These are phyloP conservation scores for Termitomyces sp. DNA, from an alignment of 768 basidiomycete genomes.

Conservation along the genomic window DNA sequence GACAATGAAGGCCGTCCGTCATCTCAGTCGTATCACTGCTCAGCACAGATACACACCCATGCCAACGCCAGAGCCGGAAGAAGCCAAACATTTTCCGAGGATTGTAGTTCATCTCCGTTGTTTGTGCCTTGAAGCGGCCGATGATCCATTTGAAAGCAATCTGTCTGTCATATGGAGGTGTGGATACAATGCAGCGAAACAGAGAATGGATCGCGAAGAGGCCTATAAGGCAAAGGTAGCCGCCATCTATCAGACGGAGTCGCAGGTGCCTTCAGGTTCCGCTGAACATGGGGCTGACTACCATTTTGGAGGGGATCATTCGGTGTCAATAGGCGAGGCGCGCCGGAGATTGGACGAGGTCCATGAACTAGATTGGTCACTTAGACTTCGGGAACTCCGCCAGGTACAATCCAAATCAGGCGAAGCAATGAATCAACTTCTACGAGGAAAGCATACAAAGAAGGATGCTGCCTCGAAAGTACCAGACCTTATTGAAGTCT, in stretches of 20 bases:
- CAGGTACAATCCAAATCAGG: conserved; percentile 48
- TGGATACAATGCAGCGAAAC: conserved; percentile 65
- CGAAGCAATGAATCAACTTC: conserved; percentile 35
- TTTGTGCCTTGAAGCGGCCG: conserved; percentile 72
- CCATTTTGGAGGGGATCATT: conserved; percentile 58
- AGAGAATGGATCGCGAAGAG: conserved; percentile 68
- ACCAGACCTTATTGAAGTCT: conserved; percentile 39
- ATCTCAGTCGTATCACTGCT: conserved; percentile 54
- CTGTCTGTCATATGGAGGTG: conserved; percentile 71
- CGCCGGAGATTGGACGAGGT: conserved; percentile 59
- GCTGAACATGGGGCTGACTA: conserved; percentile 42
- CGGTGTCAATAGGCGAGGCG: conserved; percentile 69
- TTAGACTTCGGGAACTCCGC: conserved; percentile 42
- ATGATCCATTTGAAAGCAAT: conserved; percentile 78
- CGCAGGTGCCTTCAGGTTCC: conserved; percentile 18
- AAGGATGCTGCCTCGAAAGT: conserved; percentile 22
- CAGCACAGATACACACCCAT: conserved; percentile 47
- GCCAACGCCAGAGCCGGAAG: conserved; percentile 63
- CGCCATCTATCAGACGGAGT: conserved; percentile 47
- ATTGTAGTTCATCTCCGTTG: conserved; percentile 53
- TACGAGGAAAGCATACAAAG: conserved; percentile 31
- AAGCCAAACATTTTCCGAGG: conserved; percentile 65
- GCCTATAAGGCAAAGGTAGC: conserved; percentile 77
- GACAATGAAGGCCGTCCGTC: conserved; percentile 67
- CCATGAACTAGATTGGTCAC: conserved; percentile 70